phyloP scores from a whole-genome alignment of 306 rosid genomes.

The Casuarina equisetifolia region DNA sequence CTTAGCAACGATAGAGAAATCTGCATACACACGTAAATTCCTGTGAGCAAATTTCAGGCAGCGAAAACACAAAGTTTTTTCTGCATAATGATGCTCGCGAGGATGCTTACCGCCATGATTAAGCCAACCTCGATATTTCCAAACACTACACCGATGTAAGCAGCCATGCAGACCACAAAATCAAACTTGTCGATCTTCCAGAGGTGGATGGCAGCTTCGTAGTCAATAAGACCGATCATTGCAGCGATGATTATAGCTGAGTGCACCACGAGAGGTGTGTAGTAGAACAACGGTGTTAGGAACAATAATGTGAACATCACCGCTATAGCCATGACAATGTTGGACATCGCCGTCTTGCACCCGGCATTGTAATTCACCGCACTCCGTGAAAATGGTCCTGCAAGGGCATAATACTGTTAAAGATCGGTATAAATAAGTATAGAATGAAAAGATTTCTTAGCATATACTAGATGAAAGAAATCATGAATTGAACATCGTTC shows the following conservation, averaged over 20 bases:
- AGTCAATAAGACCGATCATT: slow-evolving; percentile 95
- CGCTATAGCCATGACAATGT: slow-evolving; percentile 90
- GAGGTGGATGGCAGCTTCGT: slow-evolving; percentile 82
- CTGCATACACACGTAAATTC: slow-evolving; percentile 36
- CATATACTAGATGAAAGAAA: no score
- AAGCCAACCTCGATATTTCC: slow-evolving; percentile 76
- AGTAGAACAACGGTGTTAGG: slow-evolving; percentile 85
- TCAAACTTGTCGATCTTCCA: slow-evolving; percentile 91
- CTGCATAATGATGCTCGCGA: not conserved
- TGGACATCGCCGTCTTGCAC: slow-evolving; percentile 88
- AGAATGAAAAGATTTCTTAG: no score
- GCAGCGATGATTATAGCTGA: slow-evolving; percentile 83
- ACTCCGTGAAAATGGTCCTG: slow-evolving; percentile 97
- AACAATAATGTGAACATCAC: slow-evolving; percentile 84
- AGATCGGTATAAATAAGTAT: no score
- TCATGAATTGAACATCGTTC: no score
- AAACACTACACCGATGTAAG: slow-evolving; percentile 78
- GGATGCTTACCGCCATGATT: slow-evolving; percentile 65
- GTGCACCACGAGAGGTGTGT: slow-evolving; percentile 91
- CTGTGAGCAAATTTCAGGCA: not conserved
- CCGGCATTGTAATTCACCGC: slow-evolving; percentile 98
- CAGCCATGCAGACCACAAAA: slow-evolving; percentile 72
- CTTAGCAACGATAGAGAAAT: slow-evolving; percentile 67
- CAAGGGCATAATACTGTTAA: slow-evolving; percentile 1
- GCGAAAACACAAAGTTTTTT: not conserved